Evolutionary conservation across 208 protist species (phyloP).

Genomic region (Leishmania guyanensis): DNA sequence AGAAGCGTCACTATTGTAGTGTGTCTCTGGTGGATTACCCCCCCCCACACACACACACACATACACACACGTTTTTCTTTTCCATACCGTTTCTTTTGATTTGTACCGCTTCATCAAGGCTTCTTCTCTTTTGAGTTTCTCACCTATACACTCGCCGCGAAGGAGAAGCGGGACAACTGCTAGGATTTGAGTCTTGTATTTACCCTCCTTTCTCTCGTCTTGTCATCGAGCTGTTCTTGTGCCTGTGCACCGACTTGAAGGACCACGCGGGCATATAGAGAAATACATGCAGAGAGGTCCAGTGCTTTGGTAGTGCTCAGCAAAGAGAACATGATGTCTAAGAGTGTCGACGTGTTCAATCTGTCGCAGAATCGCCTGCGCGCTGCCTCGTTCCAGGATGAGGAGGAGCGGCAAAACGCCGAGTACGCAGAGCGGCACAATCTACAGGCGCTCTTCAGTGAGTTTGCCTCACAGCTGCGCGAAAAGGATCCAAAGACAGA

Average conservation of each 20-base stretch:
- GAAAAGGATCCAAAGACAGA: slow-evolving; percentile 83
- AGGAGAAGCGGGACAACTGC: neutral
- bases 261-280: neutral
- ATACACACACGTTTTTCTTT: neutral
- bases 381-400: slow-evolving; percentile 63
- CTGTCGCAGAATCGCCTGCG: slow-evolving; percentile 65
- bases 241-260: neutral
- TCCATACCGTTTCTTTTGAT: neutral
- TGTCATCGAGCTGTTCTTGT: neutral
- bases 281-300: neutral
- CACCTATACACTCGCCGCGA: neutral
- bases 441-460: slow-evolving; percentile 69
- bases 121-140: neutral
- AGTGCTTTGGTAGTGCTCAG: neutral
- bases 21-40: neutral
- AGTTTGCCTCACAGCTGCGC: slow-evolving; percentile 72
- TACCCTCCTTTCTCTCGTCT: neutral
- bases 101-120: neutral
- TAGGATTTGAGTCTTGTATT: neutral
- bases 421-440: slow-evolving; percentile 84
- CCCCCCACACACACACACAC: too few species aligned
- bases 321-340: slow-evolving; percentile 38
- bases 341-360: slow-evolving; percentile 60
- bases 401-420: slow-evolving; percentile 71
- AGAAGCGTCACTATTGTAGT: neutral